Percentiles rank a stretch among this genome's conserved stretches.
Evolutionary conservation across 2,329 filamentous ascomycete genomes (phyloP).

Genomic region (Cryoendolithus antarcticus): DNA sequence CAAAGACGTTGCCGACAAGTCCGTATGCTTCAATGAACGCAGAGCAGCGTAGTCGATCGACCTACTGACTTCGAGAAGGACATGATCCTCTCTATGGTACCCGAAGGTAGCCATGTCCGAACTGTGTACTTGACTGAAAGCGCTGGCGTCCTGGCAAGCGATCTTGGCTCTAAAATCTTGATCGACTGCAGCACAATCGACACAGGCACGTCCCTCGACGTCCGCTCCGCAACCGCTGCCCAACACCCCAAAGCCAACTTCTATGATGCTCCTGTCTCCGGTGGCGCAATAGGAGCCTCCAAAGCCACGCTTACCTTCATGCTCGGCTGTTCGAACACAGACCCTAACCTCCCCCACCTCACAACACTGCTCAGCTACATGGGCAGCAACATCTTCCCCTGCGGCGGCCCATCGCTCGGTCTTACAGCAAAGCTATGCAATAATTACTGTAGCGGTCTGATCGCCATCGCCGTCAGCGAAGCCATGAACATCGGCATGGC

Average conservation of each 20-base stretch:
- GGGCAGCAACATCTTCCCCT: constrained; percentile 43
- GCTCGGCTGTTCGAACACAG: constrained; percentile 36
- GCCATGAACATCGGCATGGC: constrained; percentile 50
- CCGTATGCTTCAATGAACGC: constrained; percentile 25
- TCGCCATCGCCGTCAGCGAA: constrained; percentile 46
- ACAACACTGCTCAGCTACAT: constrained; percentile 37
- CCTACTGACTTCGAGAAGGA: constrained; percentile 23
- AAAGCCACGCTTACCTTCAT: constrained; percentile 44
- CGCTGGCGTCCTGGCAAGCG: constrained; percentile 31
- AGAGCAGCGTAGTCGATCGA: background rate
- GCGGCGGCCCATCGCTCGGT: constrained; percentile 43
- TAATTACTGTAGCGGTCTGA: constrained; percentile 48
- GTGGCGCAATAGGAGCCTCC: constrained; percentile 40
- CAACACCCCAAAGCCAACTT: constrained; percentile 33
- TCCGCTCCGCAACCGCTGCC: constrained; percentile 28
- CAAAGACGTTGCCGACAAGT: constrained; percentile 38
- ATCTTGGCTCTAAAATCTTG: constrained; percentile 34
- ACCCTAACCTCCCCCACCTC: constrained; percentile 33
- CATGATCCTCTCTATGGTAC: constrained; percentile 42
- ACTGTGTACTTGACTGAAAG: constrained; percentile 37
- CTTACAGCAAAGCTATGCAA: constrained; percentile 49
- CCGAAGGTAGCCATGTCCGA: constrained; percentile 40
- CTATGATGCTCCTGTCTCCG: constrained; percentile 43
- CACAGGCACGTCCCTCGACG: constrained; percentile 36
- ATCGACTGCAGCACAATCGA: constrained; percentile 47